phyloP scores from a whole-genome alignment of 2,329 filamentous ascomycete genomes.

The Aspergillus fischeri region DNA sequence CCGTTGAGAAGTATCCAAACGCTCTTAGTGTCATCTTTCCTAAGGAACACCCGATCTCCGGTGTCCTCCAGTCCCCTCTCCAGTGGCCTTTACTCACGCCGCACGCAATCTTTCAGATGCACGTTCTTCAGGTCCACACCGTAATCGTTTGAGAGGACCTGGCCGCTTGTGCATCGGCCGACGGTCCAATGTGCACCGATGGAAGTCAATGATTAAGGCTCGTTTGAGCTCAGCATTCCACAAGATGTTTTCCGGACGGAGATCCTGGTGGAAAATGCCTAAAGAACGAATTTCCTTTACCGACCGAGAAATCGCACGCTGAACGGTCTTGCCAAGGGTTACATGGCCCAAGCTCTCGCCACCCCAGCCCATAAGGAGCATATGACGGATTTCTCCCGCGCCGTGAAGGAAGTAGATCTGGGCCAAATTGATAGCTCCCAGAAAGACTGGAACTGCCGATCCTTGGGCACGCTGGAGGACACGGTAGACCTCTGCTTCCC shows the following conservation, averaged over 20 bases:
- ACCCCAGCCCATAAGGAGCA: constrained; percentile 27
- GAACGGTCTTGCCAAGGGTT: constrained; percentile 2
- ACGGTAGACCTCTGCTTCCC: constrained; percentile 21
- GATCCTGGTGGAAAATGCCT: constrained; percentile 10
- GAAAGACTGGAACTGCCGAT: constrained; percentile 26
- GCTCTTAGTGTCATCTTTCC: no score
- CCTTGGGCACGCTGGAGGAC: constrained; percentile 20
- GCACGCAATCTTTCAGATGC: constrained; percentile 6
- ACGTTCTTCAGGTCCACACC: constrained; percentile 4
- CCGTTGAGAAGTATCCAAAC: no score
- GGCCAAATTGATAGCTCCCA: constrained; percentile 21
- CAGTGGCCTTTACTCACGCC: constrained; percentile 2
- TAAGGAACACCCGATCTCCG: no score
- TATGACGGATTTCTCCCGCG: constrained; percentile 21
- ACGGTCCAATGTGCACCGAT: constrained; percentile 7
- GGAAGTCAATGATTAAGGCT: constrained; percentile 11
- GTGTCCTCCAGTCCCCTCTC: background rate
- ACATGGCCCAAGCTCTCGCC: constrained; percentile 10
- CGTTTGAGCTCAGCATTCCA: constrained; percentile 11
- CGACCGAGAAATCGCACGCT: constrained; percentile 6
- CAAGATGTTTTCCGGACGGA: constrained; percentile 11
- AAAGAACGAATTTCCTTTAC: constrained; percentile 9
- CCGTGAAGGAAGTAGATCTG: constrained; percentile 21
- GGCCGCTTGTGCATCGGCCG: background rate
- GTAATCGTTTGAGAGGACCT: constrained; percentile 7